Conservation (phyloP, 768 basidiomycete species). For the Chalciporus piperatus region DNA sequence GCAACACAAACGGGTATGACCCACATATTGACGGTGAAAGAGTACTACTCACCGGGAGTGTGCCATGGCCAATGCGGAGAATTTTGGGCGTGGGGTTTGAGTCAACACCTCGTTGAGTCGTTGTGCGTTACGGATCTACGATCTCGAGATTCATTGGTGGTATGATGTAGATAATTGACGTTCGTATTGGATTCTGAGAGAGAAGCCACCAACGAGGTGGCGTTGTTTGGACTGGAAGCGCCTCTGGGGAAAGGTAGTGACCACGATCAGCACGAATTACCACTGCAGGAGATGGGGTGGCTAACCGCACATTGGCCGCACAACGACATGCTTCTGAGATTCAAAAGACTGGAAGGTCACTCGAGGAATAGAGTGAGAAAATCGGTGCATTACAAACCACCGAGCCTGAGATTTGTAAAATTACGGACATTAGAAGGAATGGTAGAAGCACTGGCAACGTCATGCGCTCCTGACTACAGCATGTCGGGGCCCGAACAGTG, state of each 20-base stretch:
- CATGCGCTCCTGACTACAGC: not conserved
- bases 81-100: constrained; percentile 29
- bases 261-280: too few relatives aligned
- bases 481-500: not conserved
- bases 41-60: constrained; percentile 25
- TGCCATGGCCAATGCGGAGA: constrained; percentile 12
- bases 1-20: constrained; percentile 22
- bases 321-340: not conserved
- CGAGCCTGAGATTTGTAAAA: not conserved
- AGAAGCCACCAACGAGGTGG: not conserved
- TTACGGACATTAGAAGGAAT: not conserved
- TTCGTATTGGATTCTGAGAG: too few relatives aligned
- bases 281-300: not conserved
- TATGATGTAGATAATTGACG: not conserved
- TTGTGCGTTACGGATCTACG: constrained; percentile 1
- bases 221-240: not conserved
- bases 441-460: not conserved
- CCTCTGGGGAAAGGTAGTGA: not conserved
- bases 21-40: constrained; percentile 28
- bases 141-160: not conserved
- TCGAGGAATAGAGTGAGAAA: too few relatives aligned
- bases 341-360: not conserved
- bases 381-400: not conserved
- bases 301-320: not conserved
- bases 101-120: constrained; percentile 17